Base-by-base conservation (phyloP, 1,139 yeast species). In the Kodamaea arcana region DNA sequence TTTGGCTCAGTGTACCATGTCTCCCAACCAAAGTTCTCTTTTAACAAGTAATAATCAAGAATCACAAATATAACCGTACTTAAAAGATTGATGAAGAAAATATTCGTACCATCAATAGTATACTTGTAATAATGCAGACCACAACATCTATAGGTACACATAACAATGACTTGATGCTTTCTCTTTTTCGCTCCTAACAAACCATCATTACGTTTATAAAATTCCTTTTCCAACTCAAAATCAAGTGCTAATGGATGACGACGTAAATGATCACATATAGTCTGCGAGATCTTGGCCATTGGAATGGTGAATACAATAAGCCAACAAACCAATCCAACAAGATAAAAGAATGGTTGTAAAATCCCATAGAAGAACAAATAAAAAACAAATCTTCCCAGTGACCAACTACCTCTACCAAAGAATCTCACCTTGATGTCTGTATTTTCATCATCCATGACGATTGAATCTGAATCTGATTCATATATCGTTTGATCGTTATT, bases 361-460 rank as follows among this genome's bases (percentile, higher is more conserved):
- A 85, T 46, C 3, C 74, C 48, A 51, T 90, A 88, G 54, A 80
- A 90, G 49, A 77, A 75, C 3, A 80, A n/a, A 52, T 80, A 92
- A 52, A 88, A 92, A 12, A 81, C 56, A 29, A 90, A 71, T 45
- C 98, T 73, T 1, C 96, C 96, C 26, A 81, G 56, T 15, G 83
- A 80, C 98, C 98, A 92, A 45, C 79, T 69, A 20, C 98, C 98
- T 56, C 98, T 74, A 22, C 98, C 98, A 56, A 92, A 92, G 35
- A 79, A 69, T 41, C 98, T 64, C 23, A 70, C 64, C 45, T 78
- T 78, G 30, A 69, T 61, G 41, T 69, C 72, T 31, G 45, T 43
- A 10, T 34, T 39, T 3, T 62, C 69, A 17, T 59, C 65, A 4
- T 68, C 63, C 23, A 17, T 15, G 10, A 26, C 41, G 15, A 30